Base-by-base conservation (phyloP, 2,329 filamentous ascomycete species). In the Colletotrichum echinochloae region DNA sequence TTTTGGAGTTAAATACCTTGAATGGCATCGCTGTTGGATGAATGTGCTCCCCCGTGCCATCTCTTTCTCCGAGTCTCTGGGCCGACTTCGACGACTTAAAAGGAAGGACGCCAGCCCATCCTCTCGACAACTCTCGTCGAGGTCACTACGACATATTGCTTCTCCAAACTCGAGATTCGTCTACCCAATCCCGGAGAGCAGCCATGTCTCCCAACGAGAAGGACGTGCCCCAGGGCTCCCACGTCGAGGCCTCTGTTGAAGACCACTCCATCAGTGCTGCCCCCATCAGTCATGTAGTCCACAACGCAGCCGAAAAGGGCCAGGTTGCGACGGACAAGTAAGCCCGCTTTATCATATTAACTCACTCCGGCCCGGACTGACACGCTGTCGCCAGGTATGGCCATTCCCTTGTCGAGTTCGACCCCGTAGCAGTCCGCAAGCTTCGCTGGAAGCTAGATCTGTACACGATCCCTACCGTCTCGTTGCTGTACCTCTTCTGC, bases 401-500 rank as follows among this genome's bases (percentile, higher is more conserved):
- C 26, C 78, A 83, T 35, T 76, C 87, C 0, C 79, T 88, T 3
- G 77, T 89, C 16, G 74, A 83, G n/a, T 88, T 90, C 73, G 89
- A 91, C 73, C 80, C 83, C 3, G 83, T 79, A 35, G 88, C 87
- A 2, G 91, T 92, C 76, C 78, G 83, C 9, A 85, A 82, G 61
- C 82, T 93, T 30, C 83, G 89, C 9, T 79, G 81, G 75, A 93
- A 93, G 78, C 89, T 93, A 57, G 91, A 93, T 74, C 74, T 91
- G 7, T 87, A 83, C 74, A 87, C 92, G 54, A 83, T 93, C 0
- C 91, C 91, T 0, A 91, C 89, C 0, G 90, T 92, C 0, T 81
- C 90, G 0, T 67, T 92, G 0, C 81, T 93, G 4, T 93, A 93
- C 74, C 84, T 93, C 0, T 92, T 93, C 75, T 92, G 90, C 80